Evolutionary conservation across 345 rosid genomes (phyloP).

Genomic region (Brassica nigra): DNA sequence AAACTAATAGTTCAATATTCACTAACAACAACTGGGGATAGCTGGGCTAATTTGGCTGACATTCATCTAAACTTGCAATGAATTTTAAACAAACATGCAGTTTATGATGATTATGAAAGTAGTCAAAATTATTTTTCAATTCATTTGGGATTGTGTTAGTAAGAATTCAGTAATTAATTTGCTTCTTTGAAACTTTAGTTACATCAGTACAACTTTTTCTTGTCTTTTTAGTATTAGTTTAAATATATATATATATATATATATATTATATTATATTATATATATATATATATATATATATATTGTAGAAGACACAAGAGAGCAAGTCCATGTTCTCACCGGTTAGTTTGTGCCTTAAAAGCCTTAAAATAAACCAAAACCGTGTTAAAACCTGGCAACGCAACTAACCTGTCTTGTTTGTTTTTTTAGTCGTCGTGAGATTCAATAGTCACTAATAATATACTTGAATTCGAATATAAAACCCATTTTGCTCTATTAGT

Average conservation of each 20-base stretch:
- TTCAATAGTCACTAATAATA: conserved; percentile 19
- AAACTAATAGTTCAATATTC: background rate
- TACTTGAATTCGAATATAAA: conserved; percentile 13
- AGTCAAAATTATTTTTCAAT: no score
- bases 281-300: no score
- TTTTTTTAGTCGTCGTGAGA: conserved; percentile 16
- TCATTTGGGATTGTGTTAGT: background rate
- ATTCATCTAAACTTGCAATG: background rate
- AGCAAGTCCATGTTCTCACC: conserved; percentile 24
- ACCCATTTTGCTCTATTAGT: background rate
- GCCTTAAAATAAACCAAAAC: conserved; percentile 35
- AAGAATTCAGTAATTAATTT: background rate
- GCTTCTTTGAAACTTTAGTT: background rate
- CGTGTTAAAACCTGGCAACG: conserved; percentile 42
- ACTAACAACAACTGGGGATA: background rate
- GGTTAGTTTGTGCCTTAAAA: conserved; percentile 21
- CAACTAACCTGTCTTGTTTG: background rate
- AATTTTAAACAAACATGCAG: background rate
- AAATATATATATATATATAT: no score
- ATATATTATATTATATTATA: no score
- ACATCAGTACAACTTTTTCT: background rate
- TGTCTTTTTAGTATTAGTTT: background rate
- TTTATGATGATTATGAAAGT: background rate
- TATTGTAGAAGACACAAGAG: conserved; percentile 23
- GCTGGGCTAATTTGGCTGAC: background rate